phyloP scores from a whole-genome alignment of 106 monocot species.

The Iris macrosiphon region DNA sequence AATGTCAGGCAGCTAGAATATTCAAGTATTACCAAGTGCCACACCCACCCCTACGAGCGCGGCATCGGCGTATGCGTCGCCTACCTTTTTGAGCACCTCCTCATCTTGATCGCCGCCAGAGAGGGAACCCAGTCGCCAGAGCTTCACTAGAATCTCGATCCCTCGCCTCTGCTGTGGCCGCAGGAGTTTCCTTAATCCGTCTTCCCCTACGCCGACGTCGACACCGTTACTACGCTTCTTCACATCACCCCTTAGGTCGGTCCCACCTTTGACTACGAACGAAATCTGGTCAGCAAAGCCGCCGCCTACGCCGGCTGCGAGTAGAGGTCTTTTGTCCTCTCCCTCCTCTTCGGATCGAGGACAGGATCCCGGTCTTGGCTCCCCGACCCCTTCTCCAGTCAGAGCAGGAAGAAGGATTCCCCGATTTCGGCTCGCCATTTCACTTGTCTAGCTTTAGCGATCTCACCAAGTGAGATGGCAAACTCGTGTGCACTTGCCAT shows the following conservation, averaged over 20 bases:
- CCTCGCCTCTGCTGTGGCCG: neutral
- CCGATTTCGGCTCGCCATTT: no score
- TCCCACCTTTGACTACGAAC: constrained; percentile 1
- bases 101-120: constrained; percentile 17
- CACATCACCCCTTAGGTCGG: constrained; percentile 30
- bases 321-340: neutral
- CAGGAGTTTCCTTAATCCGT: constrained; percentile 28
- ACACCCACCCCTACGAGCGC: constrained; percentile 24
- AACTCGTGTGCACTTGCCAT: no score
- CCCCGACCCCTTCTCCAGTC: no score
- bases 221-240: constrained; percentile 29
- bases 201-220: constrained; percentile 25
- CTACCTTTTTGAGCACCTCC: constrained; percentile 47
- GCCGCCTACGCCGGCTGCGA: neutral
- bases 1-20: no score
- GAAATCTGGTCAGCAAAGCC: constrained; percentile 18
- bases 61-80: constrained; percentile 42
- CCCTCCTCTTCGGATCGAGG: neutral
- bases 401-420: neutral
- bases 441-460: no score
- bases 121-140: neutral
- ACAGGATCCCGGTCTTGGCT: neutral
- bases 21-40: constrained; percentile 40
- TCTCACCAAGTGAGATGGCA: no score
- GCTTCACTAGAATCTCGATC: neutral